Conservation (phyloP, 2,329 filamentous ascomycete species). For the Immersiporthe knoxdaviesiana region DNA sequence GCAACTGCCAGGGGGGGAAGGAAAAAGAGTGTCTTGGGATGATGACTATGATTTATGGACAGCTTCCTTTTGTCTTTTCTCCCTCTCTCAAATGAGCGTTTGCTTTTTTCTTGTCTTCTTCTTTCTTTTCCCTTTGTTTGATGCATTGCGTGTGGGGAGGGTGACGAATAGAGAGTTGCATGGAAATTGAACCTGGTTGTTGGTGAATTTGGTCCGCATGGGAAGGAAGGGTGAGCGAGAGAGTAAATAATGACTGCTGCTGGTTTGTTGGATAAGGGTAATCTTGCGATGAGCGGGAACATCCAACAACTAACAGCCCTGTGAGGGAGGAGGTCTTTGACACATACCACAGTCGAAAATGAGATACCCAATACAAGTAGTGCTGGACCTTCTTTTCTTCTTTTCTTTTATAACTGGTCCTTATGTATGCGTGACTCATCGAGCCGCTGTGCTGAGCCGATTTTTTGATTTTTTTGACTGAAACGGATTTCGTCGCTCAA, state of each 20-base stretch:
- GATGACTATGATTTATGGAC: not conserved
- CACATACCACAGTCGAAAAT: not conserved
- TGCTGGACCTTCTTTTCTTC: too few relatives aligned
- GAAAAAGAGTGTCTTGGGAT: not conserved
- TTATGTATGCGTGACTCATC: too few relatives aligned
- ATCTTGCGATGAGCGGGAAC: not conserved
- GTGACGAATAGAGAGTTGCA: not conserved
- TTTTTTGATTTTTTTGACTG: too few relatives aligned
- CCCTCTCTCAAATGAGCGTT: not conserved
- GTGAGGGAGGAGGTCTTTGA: not conserved
- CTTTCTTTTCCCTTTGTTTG: too few relatives aligned
- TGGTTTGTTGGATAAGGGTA: conserved; percentile 9
- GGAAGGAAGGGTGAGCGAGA: not conserved
- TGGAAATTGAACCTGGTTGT: not conserved
- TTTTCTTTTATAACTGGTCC: too few relatives aligned
- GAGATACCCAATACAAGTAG: not conserved
- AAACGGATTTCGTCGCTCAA: too few relatives aligned
- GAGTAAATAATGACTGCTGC: not conserved
- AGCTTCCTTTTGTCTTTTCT: not conserved
- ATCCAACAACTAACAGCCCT: not conserved
- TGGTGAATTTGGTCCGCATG: conserved; percentile 5
- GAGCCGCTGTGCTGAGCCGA: too few relatives aligned
- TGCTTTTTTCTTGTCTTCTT: not conserved
- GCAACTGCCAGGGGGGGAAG: too few relatives aligned
- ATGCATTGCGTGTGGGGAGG: not conserved